A percentile compares a stretch with the other conserved stretches of the same genome.
phyloP scores from a whole-genome alignment of 352 stramenopile species.

The Pythium angustatum region DNA sequence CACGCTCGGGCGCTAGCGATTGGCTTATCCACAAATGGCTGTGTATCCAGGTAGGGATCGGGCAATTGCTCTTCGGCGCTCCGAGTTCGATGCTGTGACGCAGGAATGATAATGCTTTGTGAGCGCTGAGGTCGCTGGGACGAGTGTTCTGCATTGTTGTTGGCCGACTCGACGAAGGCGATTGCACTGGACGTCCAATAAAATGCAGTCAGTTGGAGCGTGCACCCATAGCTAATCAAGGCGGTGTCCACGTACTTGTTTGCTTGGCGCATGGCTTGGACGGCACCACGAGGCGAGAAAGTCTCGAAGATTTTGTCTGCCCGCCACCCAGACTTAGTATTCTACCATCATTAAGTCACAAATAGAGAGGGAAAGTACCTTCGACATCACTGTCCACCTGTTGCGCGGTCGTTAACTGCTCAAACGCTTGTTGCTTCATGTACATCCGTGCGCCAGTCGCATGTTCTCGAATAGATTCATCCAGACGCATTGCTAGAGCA shows the following conservation, averaged over 20 bases:
- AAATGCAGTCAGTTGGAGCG: neutral
- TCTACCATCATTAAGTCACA: too few relatives aligned
- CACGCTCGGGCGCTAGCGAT: constrained; percentile 3
- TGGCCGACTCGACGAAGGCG: neutral
- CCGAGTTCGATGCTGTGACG: constrained; percentile 1
- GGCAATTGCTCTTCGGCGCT: constrained; percentile 3
- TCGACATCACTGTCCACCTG: constrained; percentile 41
- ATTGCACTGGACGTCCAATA: constrained; percentile 16
- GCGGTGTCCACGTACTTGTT: constrained; percentile 46
- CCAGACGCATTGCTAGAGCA: constrained; percentile 59
- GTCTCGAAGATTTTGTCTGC: constrained; percentile 61
- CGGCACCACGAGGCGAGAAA: constrained; percentile 53
- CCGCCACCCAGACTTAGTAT: too few relatives aligned
- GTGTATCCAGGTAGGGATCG: constrained; percentile 20
- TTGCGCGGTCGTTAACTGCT: constrained; percentile 37
- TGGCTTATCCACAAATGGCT: neutral
- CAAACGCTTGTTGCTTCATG: constrained; percentile 50
- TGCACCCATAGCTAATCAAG: too few relatives aligned
- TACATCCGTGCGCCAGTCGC: constrained; percentile 53
- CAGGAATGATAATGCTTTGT: constrained; percentile 17
- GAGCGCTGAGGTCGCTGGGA: constrained; percentile 8
- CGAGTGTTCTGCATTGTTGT: constrained; percentile 20
- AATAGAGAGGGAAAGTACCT: constrained; percentile 27
- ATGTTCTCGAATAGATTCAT: constrained; percentile 67
- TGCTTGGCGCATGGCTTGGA: constrained; percentile 43